These are phyloP conservation scores for Trichoderma sp. DNA, from an alignment of 2,329 filamentous ascomycete species.

Conservation along the genomic window DNA sequence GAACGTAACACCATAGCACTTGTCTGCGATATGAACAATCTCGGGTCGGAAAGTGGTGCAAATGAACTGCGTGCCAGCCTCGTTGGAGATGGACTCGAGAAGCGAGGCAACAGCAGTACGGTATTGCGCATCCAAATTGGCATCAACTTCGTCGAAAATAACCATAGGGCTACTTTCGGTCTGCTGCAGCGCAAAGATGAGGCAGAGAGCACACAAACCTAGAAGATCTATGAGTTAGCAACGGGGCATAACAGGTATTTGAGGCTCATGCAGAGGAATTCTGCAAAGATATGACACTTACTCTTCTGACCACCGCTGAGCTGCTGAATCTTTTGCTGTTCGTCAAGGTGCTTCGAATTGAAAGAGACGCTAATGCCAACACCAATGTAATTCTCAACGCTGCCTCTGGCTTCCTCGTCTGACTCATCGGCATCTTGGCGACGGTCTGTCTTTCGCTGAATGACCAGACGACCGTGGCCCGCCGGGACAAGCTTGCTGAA, in stretches of 20 bases:
- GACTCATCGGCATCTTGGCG: conserved; percentile 63
- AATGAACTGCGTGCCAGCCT: conserved; percentile 80
- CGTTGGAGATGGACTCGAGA: conserved; percentile 74
- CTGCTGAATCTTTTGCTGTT: conserved; percentile 97
- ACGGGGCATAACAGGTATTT: not conserved
- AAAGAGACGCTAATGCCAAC: conserved; percentile 98
- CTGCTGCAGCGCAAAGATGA: conserved; percentile 98
- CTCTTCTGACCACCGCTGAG: conserved; percentile 97
- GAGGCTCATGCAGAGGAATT: not conserved
- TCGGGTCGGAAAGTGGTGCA: conserved; percentile 98
- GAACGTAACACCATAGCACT: conserved; percentile 96
- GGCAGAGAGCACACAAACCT: conserved; percentile 93
- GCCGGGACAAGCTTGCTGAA: conserved; percentile 96
- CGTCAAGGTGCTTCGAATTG: conserved; percentile 93
- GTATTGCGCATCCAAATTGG: conserved; percentile 97
- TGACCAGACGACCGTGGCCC: conserved; percentile 87
- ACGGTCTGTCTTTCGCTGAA: conserved; percentile 85
- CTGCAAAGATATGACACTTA: conserved; percentile 49
- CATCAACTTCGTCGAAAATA: conserved; percentile 98
- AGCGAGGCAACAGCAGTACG: conserved; percentile 92
- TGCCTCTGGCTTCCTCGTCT: conserved; percentile 68
- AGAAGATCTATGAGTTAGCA: conserved; percentile 32
- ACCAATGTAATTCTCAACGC: conserved; percentile 92
- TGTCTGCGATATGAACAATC: conserved; percentile 93
- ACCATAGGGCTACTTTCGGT: conserved; percentile 98